Percentiles rank a stretch among this genome's conserved stretches.
phyloP scores from a whole-genome alignment of 768 basidiomycete genomes.

The Hortiboletus campestris region DNA sequence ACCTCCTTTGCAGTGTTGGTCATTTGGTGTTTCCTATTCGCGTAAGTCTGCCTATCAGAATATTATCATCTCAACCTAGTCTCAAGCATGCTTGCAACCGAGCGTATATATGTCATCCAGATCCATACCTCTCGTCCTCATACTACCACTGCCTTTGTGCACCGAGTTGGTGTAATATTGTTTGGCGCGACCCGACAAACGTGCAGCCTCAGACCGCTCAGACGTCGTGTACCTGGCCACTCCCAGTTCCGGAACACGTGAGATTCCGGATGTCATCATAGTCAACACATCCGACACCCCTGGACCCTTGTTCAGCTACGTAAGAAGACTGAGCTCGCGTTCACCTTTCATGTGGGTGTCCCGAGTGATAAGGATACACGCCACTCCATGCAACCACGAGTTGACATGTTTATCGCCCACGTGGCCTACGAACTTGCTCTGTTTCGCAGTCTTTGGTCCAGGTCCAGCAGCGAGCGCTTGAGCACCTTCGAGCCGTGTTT shows the following conservation, averaged over 20 bases:
- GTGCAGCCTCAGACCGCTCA: conserved; percentile 40
- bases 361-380: conserved; percentile 11
- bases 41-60: too few relatives aligned
- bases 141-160: conserved; percentile 12
- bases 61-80: too few relatives aligned
- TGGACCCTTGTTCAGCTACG: conserved; percentile 36
- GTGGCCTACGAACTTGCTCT: too few relatives aligned
- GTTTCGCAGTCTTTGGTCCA: too few relatives aligned
- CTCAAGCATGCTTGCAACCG: too few relatives aligned
- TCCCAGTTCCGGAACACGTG: neutral
- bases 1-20: too few relatives aligned
- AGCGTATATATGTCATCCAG: conserved; percentile 1
- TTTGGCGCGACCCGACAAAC: conserved; percentile 29
- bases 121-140: conserved; percentile 16
- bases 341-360: conserved; percentile 39
- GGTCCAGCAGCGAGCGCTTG: too few relatives aligned
- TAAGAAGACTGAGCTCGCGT: conserved; percentile 36
- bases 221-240: conserved; percentile 28
- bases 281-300: conserved; percentile 41
- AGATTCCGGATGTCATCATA: conserved; percentile 35
- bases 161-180: conserved; percentile 20
- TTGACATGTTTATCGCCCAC: too few relatives aligned
- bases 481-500: too few relatives aligned
- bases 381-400: too few relatives aligned
- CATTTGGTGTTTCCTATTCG: too few relatives aligned